Evolutionary conservation across 345 rosid genomes (phyloP).

Genomic region (Passiflora organensis): DNA sequence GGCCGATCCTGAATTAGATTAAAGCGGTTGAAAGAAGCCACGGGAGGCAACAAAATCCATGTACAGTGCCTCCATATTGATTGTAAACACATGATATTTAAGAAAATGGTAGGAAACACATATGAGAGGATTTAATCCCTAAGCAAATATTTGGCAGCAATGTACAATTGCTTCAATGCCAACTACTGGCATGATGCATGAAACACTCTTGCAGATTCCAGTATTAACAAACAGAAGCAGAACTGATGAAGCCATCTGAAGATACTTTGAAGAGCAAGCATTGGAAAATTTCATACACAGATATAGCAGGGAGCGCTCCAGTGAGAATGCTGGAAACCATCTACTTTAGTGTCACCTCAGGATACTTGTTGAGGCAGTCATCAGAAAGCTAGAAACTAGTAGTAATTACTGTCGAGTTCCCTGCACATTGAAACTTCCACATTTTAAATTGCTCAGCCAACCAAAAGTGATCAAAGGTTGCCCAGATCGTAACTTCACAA

Average conservation of each 20-base stretch:
- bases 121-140: not conserved
- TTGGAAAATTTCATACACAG: not conserved
- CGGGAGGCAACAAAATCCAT: no score
- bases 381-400: not conserved
- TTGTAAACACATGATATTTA: no score
- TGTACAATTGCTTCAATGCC: not conserved
- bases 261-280: not conserved
- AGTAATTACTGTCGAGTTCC: conserved; percentile 30
- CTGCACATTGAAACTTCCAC: conserved; percentile 53
- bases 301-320: not conserved
- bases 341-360: not conserved
- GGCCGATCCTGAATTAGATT: no score
- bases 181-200: not conserved
- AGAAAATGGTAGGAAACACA: no score
- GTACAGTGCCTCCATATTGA: no score
- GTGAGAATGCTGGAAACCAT: no score
- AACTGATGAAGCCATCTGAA: not conserved
- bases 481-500: conserved; percentile 49
- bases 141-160: not conserved
- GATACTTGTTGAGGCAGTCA: not conserved
- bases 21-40: no score
- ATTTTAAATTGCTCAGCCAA: conserved; percentile 54
- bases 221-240: conserved; percentile 5
- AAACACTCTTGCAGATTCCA: not conserved
- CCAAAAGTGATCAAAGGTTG: conserved; percentile 55